Evolutionary conservation across 148 eudicot genomes (phyloP), one percentile per base, ranked within the genome.

Genomic region (Suaeda aralocaspica): DNA sequence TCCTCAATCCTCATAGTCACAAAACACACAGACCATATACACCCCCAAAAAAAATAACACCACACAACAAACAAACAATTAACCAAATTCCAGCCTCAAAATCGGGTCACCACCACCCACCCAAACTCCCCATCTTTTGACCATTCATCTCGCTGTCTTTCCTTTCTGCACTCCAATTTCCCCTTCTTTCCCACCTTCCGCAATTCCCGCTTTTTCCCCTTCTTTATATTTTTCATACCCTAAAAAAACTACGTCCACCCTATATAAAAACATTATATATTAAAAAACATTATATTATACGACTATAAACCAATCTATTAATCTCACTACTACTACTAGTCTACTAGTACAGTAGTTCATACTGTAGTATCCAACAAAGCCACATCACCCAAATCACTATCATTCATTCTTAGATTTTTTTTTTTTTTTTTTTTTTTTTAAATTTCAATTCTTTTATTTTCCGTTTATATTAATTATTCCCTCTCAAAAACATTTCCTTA

Each of bases 71-170:
- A n/a, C n/a, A n/a, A n/a, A n/a, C n/a, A n/a, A n/a, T n/a, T n/a
- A 44, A 31, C 24, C 34, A 68, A 60, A 67, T 42, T 46, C 57
- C 42, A 48, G 51, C 3, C 65, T 50, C 60, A 62, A 34, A 63
- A 72, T 24, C 68, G 59, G 68, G 74, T 60, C 44, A 46, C 39
- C 24, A 28, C 41, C 8, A 4, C 8, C 51, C 25, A 25, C n/a
- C n/a, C 52, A 46, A 13, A 16, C 58, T 68, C 15, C 74, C 0
- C 1, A 22, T 9, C 56, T 30, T 53, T 49, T 58, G 58, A 25
- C 86, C 86, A 86, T 75, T 80, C 64, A 82, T 80, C 75, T 66
- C 85, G 86, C 86, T 77, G 34, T 19, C 6, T 72, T 14, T 64
- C 55, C 67, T 55, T 65, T 41, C 8, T 36, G 41, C 8, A 3